These are phyloP conservation scores for Gamsiella multidivaricata DNA, from an alignment of 192 early-diverging fungal species.

Conservation along the genomic window DNA sequence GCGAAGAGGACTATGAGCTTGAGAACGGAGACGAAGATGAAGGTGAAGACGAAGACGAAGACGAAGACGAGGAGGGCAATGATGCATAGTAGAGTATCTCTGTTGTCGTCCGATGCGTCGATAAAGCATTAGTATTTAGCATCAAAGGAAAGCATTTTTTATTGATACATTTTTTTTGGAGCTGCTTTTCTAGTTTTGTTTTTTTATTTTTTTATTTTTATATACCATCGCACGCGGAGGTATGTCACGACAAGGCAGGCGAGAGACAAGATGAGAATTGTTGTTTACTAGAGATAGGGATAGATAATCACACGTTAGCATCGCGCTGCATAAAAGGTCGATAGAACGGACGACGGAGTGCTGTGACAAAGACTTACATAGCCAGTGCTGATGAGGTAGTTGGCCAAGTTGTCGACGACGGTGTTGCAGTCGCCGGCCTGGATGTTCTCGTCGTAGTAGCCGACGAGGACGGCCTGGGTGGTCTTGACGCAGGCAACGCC, in stretches of 20 bases:
- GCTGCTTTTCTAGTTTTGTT: constrained; percentile 3
- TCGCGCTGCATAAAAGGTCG: too few relatives aligned
- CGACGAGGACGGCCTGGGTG: constrained; percentile 81
- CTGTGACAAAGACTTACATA: constrained; percentile 60
- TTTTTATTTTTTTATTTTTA: background rate
- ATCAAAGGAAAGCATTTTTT: background rate
- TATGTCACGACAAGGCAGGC: too few relatives aligned
- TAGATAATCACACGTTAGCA: too few relatives aligned
- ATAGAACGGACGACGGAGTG: background rate
- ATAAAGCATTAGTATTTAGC: background rate
- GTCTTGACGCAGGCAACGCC: constrained; percentile 84
- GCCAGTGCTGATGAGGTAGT: constrained; percentile 78
- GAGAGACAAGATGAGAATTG: too few relatives aligned
- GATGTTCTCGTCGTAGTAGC: constrained; percentile 70
- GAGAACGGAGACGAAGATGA: constrained; percentile 5
- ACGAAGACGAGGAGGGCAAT: constrained; percentile 5
- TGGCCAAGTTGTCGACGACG: constrained; percentile 77
- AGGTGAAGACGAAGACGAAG: constrained; percentile 5
- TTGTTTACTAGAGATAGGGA: background rate
- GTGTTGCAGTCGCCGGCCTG: constrained; percentile 78
- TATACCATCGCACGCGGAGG: too few relatives aligned
- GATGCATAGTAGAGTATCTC: background rate
- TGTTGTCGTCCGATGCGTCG: background rate
- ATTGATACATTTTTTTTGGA: background rate
- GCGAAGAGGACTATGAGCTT: constrained; percentile 17